Percentiles rank a stretch among this genome's conserved stretches.
phyloP scores from a whole-genome alignment of 352 stramenopile genomes.

The Phytophthora ohioensis region DNA sequence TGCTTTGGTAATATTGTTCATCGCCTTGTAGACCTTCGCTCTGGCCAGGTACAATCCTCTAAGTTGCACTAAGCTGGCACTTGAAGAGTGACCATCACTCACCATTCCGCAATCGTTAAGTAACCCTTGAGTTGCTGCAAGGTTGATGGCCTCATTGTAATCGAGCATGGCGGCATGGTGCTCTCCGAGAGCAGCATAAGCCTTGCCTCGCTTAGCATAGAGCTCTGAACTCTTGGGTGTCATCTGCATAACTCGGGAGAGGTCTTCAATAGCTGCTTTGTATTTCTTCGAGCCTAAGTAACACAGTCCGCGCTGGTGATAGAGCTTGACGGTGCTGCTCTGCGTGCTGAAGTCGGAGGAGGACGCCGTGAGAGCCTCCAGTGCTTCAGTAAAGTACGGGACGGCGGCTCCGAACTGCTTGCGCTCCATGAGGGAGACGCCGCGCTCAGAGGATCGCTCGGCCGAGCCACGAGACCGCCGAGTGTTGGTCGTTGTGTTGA shows the following conservation, averaged over 20 bases:
- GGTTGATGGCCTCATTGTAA: slow-evolving; percentile 70
- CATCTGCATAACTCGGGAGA: slow-evolving; percentile 71
- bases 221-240: slow-evolving; percentile 75
- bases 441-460: slow-evolving; percentile 44
- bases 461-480: slow-evolving; percentile 12
- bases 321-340: slow-evolving; percentile 57
- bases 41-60: slow-evolving; percentile 58
- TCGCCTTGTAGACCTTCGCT: slow-evolving; percentile 59
- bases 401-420: slow-evolving; percentile 70
- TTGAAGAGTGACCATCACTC: slow-evolving; percentile 36
- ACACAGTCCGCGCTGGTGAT: slow-evolving; percentile 69
- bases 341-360: slow-evolving; percentile 13
- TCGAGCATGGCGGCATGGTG: slow-evolving; percentile 65
- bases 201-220: slow-evolving; percentile 70
- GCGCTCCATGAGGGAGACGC: slow-evolving; percentile 54
- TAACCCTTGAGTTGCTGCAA: slow-evolving; percentile 48
- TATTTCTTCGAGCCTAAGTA: slow-evolving; percentile 65
- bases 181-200: slow-evolving; percentile 64
- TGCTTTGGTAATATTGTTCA: slow-evolving; percentile 63
- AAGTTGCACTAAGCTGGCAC: slow-evolving; percentile 48
- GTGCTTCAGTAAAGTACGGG: slow-evolving; percentile 62
- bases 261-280: slow-evolving; percentile 75
- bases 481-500: slow-evolving; percentile 23
- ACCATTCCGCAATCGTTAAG: slow-evolving; percentile 35
- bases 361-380: slow-evolving; percentile 34